Evolutionary conservation across 257 asterid genomes (phyloP), one percentile per base, ranked within the genome.

Genomic region (Solanum chiquidenum): DNA sequence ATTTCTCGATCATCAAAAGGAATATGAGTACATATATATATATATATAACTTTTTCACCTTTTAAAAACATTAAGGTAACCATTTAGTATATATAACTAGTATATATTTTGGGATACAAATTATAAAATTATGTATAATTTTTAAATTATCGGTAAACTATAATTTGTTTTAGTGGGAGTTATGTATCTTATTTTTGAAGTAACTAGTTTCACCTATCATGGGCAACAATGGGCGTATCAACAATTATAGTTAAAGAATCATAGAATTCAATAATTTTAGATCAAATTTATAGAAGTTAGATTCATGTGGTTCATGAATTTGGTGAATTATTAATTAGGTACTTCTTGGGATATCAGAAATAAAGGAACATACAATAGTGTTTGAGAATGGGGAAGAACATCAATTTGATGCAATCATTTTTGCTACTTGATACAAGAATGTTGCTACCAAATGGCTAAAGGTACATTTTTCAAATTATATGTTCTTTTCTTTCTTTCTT

Each of bases 351-450:
- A 46, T 95, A 3, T n/a, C 85, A 13, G 68, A 31, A 21, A 86
- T 95, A 58, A 73, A 69, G 11, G 92, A 89, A 6, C 31, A 86
- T 1, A 3, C 18, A 6, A 85, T 94, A 3, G 80, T 86, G 12
- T 95, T 95, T 86, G 55, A 42, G 49, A 42, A 42, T 42, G 49
- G 14, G 49, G 49, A 42, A 42, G 49, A 42, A 11, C 49, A 42
- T 12, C 55, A 12, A 44, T 44, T 44, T 44, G 18, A 44, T 44
- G 55, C 6, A 44, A 44, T 44, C 18, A 44, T 12, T 66, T 92
- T 95, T 72, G 94, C 95, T 49, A 93, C 96, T 4, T 94, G 97
- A 33, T 95, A 88, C 75, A 90, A 31, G 44, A 93, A 93, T 89
- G 90, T 91, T 1, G 95, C 93, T 44, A 44, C 44, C 9, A 88